Conservation (phyloP, 371 early-diverging fungal species). For the Syncephalastrum monosporum region DNA sequence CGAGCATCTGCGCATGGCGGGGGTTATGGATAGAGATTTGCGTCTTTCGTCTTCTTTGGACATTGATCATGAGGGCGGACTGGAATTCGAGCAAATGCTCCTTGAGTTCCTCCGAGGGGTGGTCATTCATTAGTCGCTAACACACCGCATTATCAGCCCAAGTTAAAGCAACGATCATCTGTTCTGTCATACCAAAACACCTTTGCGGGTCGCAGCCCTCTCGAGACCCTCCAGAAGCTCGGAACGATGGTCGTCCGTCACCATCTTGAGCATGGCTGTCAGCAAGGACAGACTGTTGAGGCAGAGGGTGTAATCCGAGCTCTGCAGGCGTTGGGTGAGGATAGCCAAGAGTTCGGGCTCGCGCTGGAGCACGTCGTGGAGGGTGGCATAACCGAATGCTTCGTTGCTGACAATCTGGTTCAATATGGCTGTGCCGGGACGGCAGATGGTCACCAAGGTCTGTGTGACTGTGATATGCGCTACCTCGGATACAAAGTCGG, state of each 20-base stretch:
- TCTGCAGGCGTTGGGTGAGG: constrained; percentile 61
- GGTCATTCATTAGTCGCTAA: constrained; percentile 57
- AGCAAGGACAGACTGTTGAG: constrained; percentile 64
- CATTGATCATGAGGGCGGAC: constrained; percentile 58
- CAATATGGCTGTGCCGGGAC: constrained; percentile 71
- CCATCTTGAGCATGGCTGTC: constrained; percentile 63
- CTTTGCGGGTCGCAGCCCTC: constrained; percentile 43
- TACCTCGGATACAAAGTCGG: constrained; percentile 54
- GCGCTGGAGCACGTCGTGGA: constrained; percentile 51
- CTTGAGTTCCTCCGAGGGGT: constrained; percentile 62
- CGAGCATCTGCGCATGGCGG: constrained; percentile 50
- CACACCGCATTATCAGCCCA: constrained; percentile 7
- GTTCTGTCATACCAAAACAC: constrained; percentile 37
- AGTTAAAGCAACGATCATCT: neutral
- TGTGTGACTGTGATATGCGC: constrained; percentile 63
- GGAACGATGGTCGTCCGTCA: constrained; percentile 53
- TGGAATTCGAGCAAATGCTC: constrained; percentile 69
- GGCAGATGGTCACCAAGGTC: constrained; percentile 68
- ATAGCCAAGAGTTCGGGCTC: constrained; percentile 56
- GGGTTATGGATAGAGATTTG: constrained; percentile 53
- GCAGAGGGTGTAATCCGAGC: constrained; percentile 66
- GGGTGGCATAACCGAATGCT: constrained; percentile 46
- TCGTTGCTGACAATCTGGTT: constrained; percentile 63
- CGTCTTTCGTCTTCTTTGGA: constrained; percentile 46
- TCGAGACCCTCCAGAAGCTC: constrained; percentile 50